phyloP scores from a whole-genome alignment of 73 alveolate species.

The Loxodes magnus region DNA sequence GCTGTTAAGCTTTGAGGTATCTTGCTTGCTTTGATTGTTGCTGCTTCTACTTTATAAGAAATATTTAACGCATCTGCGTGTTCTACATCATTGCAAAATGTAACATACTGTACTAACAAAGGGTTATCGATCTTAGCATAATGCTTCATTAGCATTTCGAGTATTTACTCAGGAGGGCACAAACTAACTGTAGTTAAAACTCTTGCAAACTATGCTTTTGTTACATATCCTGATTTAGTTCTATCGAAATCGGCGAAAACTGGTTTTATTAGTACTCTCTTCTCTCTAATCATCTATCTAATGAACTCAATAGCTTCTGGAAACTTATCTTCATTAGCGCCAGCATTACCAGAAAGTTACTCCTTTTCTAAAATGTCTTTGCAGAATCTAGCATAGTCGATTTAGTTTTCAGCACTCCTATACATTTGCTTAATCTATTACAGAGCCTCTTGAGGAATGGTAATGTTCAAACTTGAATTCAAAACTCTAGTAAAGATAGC shows the following conservation, averaged over 20 bases:
- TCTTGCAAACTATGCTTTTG: constrained; percentile 68
- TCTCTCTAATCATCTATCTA: constrained; percentile 34
- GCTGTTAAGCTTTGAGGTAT: constrained; percentile 29
- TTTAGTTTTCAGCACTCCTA: background rate
- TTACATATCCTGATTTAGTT: constrained; percentile 64
- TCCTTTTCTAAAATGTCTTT: no score
- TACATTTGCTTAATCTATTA: background rate
- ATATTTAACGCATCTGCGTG: no score
- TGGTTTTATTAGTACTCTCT: constrained; percentile 62
- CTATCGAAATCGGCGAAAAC: constrained; percentile 72
- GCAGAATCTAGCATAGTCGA: constrained; percentile 4
- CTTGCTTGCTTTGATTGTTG: constrained; percentile 17
- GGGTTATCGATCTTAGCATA: constrained; percentile 58
- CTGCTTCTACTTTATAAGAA: constrained; percentile 23
- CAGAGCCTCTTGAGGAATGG: background rate
- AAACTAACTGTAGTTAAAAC: constrained; percentile 53
- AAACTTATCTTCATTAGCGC: no score
- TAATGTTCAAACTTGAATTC: background rate
- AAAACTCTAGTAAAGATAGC: constrained; percentile 52
- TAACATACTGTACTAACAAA: constrained; percentile 62
- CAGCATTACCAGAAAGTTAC: no score
- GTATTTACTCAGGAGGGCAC: constrained; percentile 52
- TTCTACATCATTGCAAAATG: constrained; percentile 77
- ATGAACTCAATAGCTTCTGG: constrained; percentile 27
- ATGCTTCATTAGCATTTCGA: constrained; percentile 38